These are phyloP conservation scores for Nadsonia commutata DNA, from an alignment of 1,139 yeast genomes.

Conservation along the genomic window DNA sequence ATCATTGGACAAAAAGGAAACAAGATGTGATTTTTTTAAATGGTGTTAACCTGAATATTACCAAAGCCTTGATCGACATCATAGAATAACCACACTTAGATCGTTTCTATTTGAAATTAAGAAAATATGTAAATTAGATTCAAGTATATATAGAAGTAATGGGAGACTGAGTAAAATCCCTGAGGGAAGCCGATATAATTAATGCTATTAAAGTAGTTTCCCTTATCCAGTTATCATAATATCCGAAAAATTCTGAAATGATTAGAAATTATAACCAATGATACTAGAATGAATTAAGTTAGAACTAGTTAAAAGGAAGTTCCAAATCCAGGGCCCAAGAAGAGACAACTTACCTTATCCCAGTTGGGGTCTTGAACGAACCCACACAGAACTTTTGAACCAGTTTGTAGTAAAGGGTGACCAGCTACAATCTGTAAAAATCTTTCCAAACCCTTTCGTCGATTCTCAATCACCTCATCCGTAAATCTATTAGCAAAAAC, in stretches of 20 bases:
- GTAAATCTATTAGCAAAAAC: slow-evolving; percentile 59
- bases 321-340: not conserved
- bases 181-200: no score
- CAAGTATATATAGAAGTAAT: no score
- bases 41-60: slow-evolving; percentile 18
- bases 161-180: no score
- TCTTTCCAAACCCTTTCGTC: slow-evolving; percentile 72
- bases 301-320: not conserved
- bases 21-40: slow-evolving; percentile 23
- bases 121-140: no score
- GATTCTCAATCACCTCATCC: slow-evolving; percentile 68
- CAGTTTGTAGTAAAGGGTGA: slow-evolving; percentile 86
- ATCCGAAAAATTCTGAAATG: no score
- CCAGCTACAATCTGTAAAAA: slow-evolving; percentile 76
- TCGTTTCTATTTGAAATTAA: no score
- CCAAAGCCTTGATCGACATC: no score
- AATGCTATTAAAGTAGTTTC: no score
- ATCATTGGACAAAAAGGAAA: slow-evolving; percentile 10
- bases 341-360: slow-evolving; percentile 33
- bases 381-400: slow-evolving; percentile 65
- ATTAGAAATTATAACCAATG: not conserved
- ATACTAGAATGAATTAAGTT: not conserved
- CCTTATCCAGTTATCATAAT: no score
- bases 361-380: slow-evolving; percentile 81
- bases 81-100: no score